Percentiles rank a stretch among this genome's conserved stretches.
phyloP scores from a whole-genome alignment of 257 asterid species.

The Solanum clarkiae region DNA sequence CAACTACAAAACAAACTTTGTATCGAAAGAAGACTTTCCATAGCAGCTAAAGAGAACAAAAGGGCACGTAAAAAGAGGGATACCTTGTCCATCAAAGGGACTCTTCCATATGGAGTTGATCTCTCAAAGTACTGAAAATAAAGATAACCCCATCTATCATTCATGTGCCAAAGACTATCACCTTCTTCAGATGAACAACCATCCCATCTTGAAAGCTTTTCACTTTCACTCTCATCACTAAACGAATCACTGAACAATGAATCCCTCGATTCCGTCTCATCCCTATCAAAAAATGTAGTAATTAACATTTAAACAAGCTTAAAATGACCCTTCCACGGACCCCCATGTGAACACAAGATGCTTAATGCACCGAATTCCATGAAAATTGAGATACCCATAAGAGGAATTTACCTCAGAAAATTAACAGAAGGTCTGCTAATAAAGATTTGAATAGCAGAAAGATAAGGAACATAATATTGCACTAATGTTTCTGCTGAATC shows the following conservation, averaged over 20 bases:
- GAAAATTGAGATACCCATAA: neutral
- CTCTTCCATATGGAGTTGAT: slow-evolving; percentile 44
- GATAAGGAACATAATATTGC: slow-evolving; percentile 88
- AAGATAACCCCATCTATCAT: slow-evolving; percentile 34
- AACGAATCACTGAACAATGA: slow-evolving; percentile 40
- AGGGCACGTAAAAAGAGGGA: neutral
- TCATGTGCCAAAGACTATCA: slow-evolving; percentile 17
- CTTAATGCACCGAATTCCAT: neutral
- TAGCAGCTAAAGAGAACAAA: neutral
- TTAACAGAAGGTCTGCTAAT: slow-evolving; percentile 60
- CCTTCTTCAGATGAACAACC: slow-evolving; percentile 53
- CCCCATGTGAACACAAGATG: neutral
- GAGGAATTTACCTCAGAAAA: slow-evolving; percentile 45
- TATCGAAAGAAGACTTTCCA: neutral
- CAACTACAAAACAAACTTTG: neutral
- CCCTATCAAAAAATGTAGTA: slow-evolving; percentile 12
- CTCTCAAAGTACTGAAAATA: slow-evolving; percentile 36
- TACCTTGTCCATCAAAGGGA: slow-evolving; percentile 53
- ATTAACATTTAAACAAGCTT: neutral
- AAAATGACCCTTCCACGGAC: neutral
- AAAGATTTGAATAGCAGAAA: slow-evolving; percentile 92
- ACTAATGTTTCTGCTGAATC: slow-evolving; percentile 54
- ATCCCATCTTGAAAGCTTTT: slow-evolving; percentile 46
- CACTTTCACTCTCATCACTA: slow-evolving; percentile 46
- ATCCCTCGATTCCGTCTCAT: slow-evolving; percentile 40